A percentile compares a stretch with the other conserved stretches of the same genome.
phyloP scores from a whole-genome alignment of 2,329 filamentous ascomycete species.

The Xylariaceae sp. region DNA sequence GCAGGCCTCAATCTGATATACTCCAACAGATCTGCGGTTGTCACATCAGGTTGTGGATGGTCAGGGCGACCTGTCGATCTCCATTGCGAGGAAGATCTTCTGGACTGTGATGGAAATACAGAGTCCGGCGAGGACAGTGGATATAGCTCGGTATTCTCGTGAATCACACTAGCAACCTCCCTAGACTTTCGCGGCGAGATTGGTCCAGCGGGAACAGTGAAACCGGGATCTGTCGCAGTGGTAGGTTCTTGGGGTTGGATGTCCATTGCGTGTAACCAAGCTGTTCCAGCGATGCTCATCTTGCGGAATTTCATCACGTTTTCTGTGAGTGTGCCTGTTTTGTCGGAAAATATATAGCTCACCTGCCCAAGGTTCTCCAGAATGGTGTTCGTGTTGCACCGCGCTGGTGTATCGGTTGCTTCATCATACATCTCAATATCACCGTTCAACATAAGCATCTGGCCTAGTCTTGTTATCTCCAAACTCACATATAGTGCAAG shows the following conservation, averaged over 20 bases:
- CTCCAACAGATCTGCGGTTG: slow-evolving; percentile 74
- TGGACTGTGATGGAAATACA: slow-evolving; percentile 15
- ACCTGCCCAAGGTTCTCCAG: slow-evolving; percentile 92
- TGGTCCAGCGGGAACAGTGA: slow-evolving; percentile 4
- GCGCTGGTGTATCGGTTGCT: slow-evolving; percentile 79
- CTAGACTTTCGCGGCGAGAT: slow-evolving; percentile 23
- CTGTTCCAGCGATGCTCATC: slow-evolving; percentile 83
- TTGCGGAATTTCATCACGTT: slow-evolving; percentile 96
- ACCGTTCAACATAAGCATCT: slow-evolving; percentile 75
- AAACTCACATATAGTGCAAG: slow-evolving; percentile 89
- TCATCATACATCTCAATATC: slow-evolving; percentile 93
- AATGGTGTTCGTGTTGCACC: slow-evolving; percentile 91
- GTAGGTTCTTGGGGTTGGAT: slow-evolving; percentile 40
- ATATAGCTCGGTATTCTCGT: slow-evolving; percentile 36
- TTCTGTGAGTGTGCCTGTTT: slow-evolving; percentile 91
- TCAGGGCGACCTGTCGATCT: slow-evolving; percentile 37
- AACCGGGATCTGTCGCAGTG: slow-evolving; percentile 1
- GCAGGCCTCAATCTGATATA: slow-evolving; percentile 77
- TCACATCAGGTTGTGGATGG: slow-evolving; percentile 57
- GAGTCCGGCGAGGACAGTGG: slow-evolving; percentile 31
- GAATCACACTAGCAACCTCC: slow-evolving; percentile 31
- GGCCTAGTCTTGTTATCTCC: slow-evolving; percentile 80
- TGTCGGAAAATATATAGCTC: slow-evolving; percentile 89
- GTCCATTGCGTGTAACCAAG: slow-evolving; percentile 84
- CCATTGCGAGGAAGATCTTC: slow-evolving; percentile 40